Evolutionary conservation across 768 basidiomycete genomes (phyloP).

Genomic region (Boletus subparvulus): DNA sequence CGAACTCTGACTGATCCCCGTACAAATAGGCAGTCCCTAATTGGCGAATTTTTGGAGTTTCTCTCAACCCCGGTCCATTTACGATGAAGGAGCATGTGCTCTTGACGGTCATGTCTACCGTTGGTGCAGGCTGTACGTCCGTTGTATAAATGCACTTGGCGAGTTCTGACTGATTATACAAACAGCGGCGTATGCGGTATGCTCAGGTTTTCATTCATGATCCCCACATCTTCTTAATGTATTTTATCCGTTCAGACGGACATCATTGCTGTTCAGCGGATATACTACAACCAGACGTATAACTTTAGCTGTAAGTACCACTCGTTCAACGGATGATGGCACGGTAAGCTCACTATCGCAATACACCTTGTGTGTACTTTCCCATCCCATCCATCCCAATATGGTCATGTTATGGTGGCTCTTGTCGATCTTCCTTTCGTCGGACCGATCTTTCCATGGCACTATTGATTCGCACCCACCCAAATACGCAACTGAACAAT

Average conservation of each 20-base stretch:
- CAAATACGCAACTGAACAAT: constrained; percentile 20
- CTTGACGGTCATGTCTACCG: constrained; percentile 65
- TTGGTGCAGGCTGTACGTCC: constrained; percentile 32
- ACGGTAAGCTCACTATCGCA: neutral
- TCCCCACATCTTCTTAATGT: neutral
- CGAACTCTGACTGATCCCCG: neutral
- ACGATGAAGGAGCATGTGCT: constrained; percentile 72
- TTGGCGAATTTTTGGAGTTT: constrained; percentile 52
- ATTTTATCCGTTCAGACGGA: constrained; percentile 46
- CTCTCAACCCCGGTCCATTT: constrained; percentile 75
- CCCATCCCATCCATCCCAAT: neutral
- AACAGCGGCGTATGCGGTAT: constrained; percentile 48
- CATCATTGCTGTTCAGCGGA: constrained; percentile 69
- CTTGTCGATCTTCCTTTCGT: neutral
- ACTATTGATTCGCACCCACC: neutral
- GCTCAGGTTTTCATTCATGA: neutral
- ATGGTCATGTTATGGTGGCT: neutral
- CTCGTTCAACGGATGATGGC: neutral
- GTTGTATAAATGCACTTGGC: neutral
- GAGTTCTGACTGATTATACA: constrained; percentile 1
- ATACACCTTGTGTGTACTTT: neutral
- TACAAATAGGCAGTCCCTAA: constrained; percentile 45
- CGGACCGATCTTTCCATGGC: neutral
- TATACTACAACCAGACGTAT: constrained; percentile 60
- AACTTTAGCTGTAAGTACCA: constrained; percentile 46